These are phyloP conservation scores for Carex littledalei DNA, from an alignment of 176 grass and related monocot species.

Conservation along the genomic window DNA sequence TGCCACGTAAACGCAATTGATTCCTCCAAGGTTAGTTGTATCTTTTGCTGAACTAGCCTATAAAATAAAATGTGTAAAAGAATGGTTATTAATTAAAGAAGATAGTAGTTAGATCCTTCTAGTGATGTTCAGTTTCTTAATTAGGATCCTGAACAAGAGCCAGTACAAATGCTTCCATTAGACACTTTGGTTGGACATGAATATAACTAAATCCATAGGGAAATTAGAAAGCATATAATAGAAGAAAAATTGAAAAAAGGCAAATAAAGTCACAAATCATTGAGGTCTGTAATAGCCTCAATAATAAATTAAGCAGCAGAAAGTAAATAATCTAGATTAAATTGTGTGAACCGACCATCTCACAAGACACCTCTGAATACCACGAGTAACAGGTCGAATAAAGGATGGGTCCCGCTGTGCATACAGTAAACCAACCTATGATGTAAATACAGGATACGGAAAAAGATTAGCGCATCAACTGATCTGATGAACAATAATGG, in stretches of 20 bases:
- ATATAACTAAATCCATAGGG: not conserved
- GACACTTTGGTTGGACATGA: not conserved
- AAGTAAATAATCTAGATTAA: not conserved
- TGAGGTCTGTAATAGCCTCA: not conserved
- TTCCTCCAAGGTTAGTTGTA: slow-evolving; percentile 66
- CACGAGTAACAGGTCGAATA: slow-evolving; percentile 70
- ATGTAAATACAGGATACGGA: slow-evolving; percentile 9
- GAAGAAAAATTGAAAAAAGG: not conserved
- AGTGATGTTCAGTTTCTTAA: not conserved
- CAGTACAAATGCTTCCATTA: not conserved
- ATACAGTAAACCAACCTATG: slow-evolving; percentile 90
- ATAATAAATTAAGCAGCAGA: not conserved
- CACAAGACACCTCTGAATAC: slow-evolving; percentile 79
- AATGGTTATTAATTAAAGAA: slow-evolving; percentile 1
- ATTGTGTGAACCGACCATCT: slow-evolving; percentile 63
- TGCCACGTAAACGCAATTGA: slow-evolving; percentile 61
- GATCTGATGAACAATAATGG: slow-evolving; percentile 5
- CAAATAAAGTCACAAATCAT: not conserved
- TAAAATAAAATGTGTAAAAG: not conserved
- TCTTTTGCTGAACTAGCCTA: slow-evolving; percentile 85
- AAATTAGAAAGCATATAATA: not conserved
- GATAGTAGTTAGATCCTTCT: not conserved
- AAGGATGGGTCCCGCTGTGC: slow-evolving; percentile 85
- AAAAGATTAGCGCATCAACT: slow-evolving; percentile 16
- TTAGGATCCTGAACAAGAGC: not conserved